phyloP scores from a whole-genome alignment of 176 grass and related monocot genomes.

The Areca catechu region DNA sequence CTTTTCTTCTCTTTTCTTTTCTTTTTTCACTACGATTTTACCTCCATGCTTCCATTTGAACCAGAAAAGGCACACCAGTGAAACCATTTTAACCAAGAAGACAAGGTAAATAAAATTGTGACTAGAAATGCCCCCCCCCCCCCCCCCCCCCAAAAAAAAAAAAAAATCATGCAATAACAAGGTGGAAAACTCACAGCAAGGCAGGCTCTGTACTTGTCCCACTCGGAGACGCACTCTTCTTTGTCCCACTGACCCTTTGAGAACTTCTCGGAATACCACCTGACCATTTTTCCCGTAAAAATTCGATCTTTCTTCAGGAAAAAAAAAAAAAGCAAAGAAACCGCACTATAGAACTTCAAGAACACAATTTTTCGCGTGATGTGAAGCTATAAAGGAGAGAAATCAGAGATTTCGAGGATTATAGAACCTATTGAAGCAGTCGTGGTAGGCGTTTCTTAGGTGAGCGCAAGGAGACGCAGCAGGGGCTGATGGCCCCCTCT shows the following conservation, averaged over 20 bases:
- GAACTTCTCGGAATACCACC: constrained; percentile 95
- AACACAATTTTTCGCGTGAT: not conserved
- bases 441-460: constrained; percentile 67
- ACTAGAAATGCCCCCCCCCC: too few species aligned
- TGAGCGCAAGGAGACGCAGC: constrained; percentile 54
- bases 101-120: too few species aligned
- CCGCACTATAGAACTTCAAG: too few species aligned
- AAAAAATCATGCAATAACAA: not conserved
- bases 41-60: too few species aligned
- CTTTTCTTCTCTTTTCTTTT: too few species aligned
- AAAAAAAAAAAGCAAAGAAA: too few species aligned
- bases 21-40: too few species aligned
- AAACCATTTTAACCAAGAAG: too few species aligned
- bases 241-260: constrained; percentile 83
- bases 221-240: constrained; percentile 65
- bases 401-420: not conserved
- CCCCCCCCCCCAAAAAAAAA: too few species aligned
- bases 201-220: constrained; percentile 73
- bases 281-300: not conserved
- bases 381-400: not conserved
- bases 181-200: constrained; percentile 31
- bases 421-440: constrained; percentile 75
- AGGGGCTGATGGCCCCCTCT: too few species aligned
- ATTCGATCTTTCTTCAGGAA: too few species aligned
- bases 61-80: too few species aligned